Conservation (phyloP, 1,139 yeast genomes). For the Meyerozyma elateridarum region DNA sequence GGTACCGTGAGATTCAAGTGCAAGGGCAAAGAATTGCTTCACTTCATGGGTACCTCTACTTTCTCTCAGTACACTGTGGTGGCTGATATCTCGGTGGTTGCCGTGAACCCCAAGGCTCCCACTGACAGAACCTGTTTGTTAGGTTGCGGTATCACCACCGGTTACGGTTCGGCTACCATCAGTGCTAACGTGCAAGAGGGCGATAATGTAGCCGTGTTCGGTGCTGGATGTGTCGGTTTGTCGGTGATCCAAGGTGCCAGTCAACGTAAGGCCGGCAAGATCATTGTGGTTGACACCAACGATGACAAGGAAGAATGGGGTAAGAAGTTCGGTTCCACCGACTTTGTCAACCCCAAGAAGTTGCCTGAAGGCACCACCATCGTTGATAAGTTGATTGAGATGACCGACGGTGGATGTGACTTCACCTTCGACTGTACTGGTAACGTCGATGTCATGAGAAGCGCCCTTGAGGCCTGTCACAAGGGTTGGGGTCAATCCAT, state of each 20-base stretch:
- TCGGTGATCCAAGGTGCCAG: constrained; percentile 94
- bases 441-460: constrained; percentile 89
- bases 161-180: constrained; percentile 95
- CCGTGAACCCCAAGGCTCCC: constrained; percentile 79
- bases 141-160: constrained; percentile 98
- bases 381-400: constrained; percentile 78
- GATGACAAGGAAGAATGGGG: constrained; percentile 85
- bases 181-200: constrained; percentile 91
- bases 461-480: constrained; percentile 94
- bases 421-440: constrained; percentile 98
- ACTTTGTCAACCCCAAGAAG: constrained; percentile 79
- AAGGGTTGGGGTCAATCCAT: constrained; percentile 98
- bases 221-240: constrained; percentile 96
- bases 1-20: constrained; percentile 85
- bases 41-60: constrained; percentile 97
- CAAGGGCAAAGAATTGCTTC: constrained; percentile 78
- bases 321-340: constrained; percentile 87
- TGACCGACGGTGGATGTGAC: constrained; percentile 96
- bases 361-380: constrained; percentile 70
- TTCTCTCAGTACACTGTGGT: constrained; percentile 96
- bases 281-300: constrained; percentile 85
- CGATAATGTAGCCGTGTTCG: constrained; percentile 92
- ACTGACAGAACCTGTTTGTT: constrained; percentile 84
- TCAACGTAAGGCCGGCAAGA: constrained; percentile 72
- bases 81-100: constrained; percentile 96